phyloP scores from a whole-genome alignment of 116 monocot species.

The Cymodocea nodosa region DNA sequence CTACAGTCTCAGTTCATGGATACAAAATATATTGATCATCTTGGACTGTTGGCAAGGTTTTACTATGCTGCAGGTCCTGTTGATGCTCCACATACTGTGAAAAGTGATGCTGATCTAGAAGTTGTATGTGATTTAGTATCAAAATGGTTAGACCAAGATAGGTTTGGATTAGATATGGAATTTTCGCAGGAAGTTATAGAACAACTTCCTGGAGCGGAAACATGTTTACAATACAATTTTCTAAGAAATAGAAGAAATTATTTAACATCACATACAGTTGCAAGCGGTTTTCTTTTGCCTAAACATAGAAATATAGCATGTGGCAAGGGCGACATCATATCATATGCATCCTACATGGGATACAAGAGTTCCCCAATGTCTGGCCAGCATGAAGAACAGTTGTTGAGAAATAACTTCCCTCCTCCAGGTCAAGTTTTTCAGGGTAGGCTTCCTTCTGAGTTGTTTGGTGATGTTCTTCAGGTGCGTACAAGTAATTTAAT shows the following conservation, averaged over 20 bases:
- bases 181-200: conserved; percentile 89
- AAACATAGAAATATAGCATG: conserved; percentile 22
- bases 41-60: conserved; percentile 45
- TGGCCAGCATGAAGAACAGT: conserved; percentile 14
- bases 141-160: conserved; percentile 78
- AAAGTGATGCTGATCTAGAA: conserved; percentile 41
- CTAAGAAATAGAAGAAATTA: conserved; percentile 47
- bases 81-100: conserved; percentile 17
- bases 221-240: conserved; percentile 50
- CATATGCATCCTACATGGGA: conserved; percentile 22
- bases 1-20: conserved; percentile 3
- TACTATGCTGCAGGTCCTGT: conserved; percentile 31
- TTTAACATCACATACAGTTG: conserved; percentile 40
- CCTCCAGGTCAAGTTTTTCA: conserved; percentile 59
- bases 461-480: conserved; percentile 92
- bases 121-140: conserved; percentile 31
- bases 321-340: conserved; percentile 19
- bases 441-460: conserved; percentile 56
- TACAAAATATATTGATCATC: conserved; percentile 6
- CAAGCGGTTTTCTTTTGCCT: conserved; percentile 51
- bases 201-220: conserved; percentile 51
- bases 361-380: conserved; percentile 8
- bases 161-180: conserved; percentile 83
- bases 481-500: conserved; percentile 19
- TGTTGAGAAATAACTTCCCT: conserved; percentile 7